Percentiles rank a stretch among this genome's conserved stretches.
Evolutionary conservation across 2,329 filamentous ascomycete species (phyloP).

Genomic region (Aspergillus carbonarius): DNA sequence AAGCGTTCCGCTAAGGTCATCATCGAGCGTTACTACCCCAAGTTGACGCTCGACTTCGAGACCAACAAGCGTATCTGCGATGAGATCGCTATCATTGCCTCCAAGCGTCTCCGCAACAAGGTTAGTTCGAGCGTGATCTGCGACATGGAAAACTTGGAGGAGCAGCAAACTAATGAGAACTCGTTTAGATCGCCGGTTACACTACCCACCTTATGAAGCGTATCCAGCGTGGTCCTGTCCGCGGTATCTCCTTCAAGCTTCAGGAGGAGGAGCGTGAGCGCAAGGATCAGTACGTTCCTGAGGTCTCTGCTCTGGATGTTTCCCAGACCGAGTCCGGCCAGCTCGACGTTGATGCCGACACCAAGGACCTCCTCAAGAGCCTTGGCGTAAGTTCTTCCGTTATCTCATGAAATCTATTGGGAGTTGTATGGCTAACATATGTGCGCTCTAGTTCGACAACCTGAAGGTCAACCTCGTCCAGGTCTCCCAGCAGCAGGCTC

Average conservation of each 20-base stretch:
- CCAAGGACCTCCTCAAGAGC: slow-evolving; percentile 98
- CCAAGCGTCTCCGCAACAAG: slow-evolving; percentile 99
- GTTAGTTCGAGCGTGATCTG: slow-evolving; percentile 47
- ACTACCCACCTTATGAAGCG: slow-evolving; percentile 99
- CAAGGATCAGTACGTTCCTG: slow-evolving; percentile 99
- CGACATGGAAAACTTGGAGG: neutral
- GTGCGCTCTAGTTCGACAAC: slow-evolving; percentile 74
- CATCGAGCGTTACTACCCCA: slow-evolving; percentile 98
- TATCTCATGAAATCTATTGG: neutral
- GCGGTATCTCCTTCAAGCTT: slow-evolving; percentile 99
- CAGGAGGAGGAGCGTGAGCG: slow-evolving; percentile 99
- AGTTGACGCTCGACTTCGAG: slow-evolving; percentile 99
- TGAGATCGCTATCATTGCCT: slow-evolving; percentile 99
- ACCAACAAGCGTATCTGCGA: slow-evolving; percentile 99
- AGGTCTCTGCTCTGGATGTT: slow-evolving; percentile 98
- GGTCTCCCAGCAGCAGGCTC: slow-evolving; percentile 82
- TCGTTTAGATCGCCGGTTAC: slow-evolving; percentile 84
- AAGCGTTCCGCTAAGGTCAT: slow-evolving; percentile 97
- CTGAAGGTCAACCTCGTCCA: slow-evolving; percentile 95
- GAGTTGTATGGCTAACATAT: neutral
- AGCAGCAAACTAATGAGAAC: neutral
- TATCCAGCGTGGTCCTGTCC: slow-evolving; percentile 98
- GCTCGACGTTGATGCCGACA: slow-evolving; percentile 94
- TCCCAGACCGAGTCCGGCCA: slow-evolving; percentile 86
- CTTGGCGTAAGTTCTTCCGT: slow-evolving; percentile 76